Conservation (phyloP, 2,329 filamentous ascomycete genomes). For the Penicillium sp. region DNA sequence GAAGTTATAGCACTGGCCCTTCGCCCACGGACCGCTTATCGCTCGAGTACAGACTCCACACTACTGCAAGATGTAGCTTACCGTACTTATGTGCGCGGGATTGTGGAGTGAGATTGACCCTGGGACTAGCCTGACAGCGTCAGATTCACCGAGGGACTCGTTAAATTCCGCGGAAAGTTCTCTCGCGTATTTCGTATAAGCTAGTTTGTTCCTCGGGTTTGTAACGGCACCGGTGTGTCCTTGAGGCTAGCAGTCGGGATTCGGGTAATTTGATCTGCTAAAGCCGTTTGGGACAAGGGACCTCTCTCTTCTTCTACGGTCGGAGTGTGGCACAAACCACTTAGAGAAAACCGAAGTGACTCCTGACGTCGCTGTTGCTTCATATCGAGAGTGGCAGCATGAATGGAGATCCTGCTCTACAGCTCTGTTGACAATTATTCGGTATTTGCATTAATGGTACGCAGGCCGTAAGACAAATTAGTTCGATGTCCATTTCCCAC, state of each 20-base stretch:
- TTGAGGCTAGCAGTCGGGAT: neutral
- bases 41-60: conserved; percentile 1
- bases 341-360: no score
- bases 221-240: conserved; percentile 1
- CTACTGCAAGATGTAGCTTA: no score
- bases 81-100: neutral
- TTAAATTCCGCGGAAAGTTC: neutral
- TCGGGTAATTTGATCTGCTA: neutral
- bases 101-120: neutral
- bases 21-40: conserved; percentile 10
- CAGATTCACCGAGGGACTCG: conserved; percentile 23
- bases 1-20: conserved; percentile 12
- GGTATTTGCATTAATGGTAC: no score
- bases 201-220: conserved; percentile 5
- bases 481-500: neutral
- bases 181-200: conserved; percentile 1
- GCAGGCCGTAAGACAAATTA: neutral
- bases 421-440: no score
- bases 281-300: no score
- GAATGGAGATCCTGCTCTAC: no score
- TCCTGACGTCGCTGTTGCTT: no score
- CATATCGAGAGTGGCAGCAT: no score
- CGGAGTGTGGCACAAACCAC: neutral
- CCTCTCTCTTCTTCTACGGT: no score
- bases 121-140: conserved; percentile 33